Percentiles rank a stretch among this genome's conserved stretches.
phyloP scores from a whole-genome alignment of 1,284 basidiomycete genomes.

The Ceratobasidium sp. region DNA sequence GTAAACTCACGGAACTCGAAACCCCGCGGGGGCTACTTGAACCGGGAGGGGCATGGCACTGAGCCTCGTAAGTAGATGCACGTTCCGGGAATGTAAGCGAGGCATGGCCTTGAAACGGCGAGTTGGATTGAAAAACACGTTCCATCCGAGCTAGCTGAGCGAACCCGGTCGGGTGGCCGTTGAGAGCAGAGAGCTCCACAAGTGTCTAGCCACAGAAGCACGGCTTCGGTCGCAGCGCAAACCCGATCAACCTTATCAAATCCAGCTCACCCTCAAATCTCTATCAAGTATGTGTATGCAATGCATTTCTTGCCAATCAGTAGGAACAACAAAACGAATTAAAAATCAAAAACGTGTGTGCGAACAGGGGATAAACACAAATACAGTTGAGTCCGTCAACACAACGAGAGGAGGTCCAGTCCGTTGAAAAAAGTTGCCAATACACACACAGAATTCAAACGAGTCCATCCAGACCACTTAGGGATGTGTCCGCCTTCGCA shows the following conservation, averaged over 20 bases:
- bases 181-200: not conserved
- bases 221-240: too few relatives aligned
- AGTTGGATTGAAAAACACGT: not conserved
- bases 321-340: conserved; percentile 12
- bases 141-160: not conserved
- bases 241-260: too few relatives aligned
- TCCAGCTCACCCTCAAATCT: too few relatives aligned
- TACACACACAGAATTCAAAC: conserved; percentile 15
- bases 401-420: conserved; percentile 24
- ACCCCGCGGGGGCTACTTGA: not conserved
- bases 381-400: conserved; percentile 26
- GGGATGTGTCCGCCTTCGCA: too few relatives aligned
- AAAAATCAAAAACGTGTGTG: too few relatives aligned
- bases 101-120: not conserved
- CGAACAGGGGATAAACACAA: conserved; percentile 20
- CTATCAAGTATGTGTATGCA: too few relatives aligned
- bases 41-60: not conserved
- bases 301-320: conserved; percentile 6
- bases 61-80: not conserved
- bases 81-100: not conserved
- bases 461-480: conserved; percentile 19
- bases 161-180: not conserved
- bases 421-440: conserved; percentile 25
- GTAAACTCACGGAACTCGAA: too few relatives aligned
- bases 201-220: too few relatives aligned